Evolutionary conservation across 129 eudicot species (phyloP).

Genomic region (Apium graveolens): DNA sequence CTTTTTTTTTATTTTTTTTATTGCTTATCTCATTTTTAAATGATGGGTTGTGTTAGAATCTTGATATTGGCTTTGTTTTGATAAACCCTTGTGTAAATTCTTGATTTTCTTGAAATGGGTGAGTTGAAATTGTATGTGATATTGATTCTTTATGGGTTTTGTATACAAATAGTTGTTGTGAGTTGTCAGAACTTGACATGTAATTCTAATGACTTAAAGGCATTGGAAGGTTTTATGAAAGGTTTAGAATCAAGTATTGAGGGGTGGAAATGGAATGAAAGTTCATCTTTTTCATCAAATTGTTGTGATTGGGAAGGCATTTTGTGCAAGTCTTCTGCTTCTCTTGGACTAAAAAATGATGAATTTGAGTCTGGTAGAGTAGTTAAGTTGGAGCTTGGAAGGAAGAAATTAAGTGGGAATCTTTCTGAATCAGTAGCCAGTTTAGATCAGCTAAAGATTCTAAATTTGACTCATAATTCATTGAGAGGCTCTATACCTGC

Average conservation of each 20-base stretch:
- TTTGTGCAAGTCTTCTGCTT: constrained; percentile 29
- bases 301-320: constrained; percentile 61
- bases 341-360: constrained; percentile 18
- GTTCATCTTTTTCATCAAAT: constrained; percentile 31
- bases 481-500: constrained; percentile 39
- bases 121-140: constrained; percentile 17
- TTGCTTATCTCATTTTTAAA: not conserved
- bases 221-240: constrained; percentile 28
- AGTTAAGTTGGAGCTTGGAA: constrained; percentile 33
- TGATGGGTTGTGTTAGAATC: not conserved
- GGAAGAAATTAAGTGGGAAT: constrained; percentile 27
- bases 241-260: constrained; percentile 28
- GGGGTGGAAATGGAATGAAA: constrained; percentile 29
- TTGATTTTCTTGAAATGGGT: constrained; percentile 14
- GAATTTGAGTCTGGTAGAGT: constrained; percentile 28
- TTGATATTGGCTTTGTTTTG: not conserved
- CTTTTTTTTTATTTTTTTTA: not conserved
- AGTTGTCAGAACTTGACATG: constrained; percentile 43
- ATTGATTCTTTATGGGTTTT: constrained; percentile 15
- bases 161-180: constrained; percentile 22
- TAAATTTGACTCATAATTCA: constrained; percentile 47
- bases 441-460: constrained; percentile 42
- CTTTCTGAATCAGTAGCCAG: constrained; percentile 35
- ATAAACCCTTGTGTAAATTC: not conserved
- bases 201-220: constrained; percentile 40